These are phyloP conservation scores for Spergularia marina DNA, from an alignment of 148 eudicot genomes.

Conservation along the genomic window DNA sequence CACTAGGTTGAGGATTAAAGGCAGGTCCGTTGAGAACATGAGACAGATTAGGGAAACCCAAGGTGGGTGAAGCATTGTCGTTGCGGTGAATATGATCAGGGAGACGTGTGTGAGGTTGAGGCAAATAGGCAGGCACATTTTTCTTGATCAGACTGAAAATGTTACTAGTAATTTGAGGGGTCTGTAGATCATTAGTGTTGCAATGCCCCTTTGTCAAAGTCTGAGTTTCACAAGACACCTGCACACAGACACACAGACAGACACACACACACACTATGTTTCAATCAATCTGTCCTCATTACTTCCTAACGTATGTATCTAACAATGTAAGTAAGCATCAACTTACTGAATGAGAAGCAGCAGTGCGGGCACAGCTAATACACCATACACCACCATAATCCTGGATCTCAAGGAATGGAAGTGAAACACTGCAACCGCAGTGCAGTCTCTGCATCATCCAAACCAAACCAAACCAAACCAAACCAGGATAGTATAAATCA, in stretches of 20 bases:
- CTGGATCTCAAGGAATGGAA: conserved; percentile 54
- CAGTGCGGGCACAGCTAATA: conserved; percentile 50
- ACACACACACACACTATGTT: no score
- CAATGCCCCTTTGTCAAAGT: conserved; percentile 23
- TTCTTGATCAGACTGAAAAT: conserved; percentile 40
- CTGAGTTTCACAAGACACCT: conserved; percentile 34
- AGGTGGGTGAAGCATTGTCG: conserved; percentile 28
- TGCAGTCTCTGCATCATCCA: conserved; percentile 49
- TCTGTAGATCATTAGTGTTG: conserved; percentile 29
- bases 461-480: no score
- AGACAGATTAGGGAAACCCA: conserved; percentile 38
- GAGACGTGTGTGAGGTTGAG: conserved; percentile 38
- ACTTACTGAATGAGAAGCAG: conserved; percentile 34
- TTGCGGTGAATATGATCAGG: conserved; percentile 34
- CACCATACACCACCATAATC: conserved; percentile 87
- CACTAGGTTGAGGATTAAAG: conserved; percentile 36
- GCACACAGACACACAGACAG: no score
- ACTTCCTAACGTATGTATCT: no score
- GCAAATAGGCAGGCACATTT: conserved; percentile 28
- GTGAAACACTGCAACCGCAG: conserved; percentile 93
- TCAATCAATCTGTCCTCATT: no score
- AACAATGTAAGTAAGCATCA: no score
- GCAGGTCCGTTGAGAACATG: conserved; percentile 37
- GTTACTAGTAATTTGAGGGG: conserved; percentile 31
- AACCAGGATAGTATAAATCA: no score